Conservation (phyloP, 2,329 filamentous ascomycete genomes). For the Scedosporium dehoogii region DNA sequence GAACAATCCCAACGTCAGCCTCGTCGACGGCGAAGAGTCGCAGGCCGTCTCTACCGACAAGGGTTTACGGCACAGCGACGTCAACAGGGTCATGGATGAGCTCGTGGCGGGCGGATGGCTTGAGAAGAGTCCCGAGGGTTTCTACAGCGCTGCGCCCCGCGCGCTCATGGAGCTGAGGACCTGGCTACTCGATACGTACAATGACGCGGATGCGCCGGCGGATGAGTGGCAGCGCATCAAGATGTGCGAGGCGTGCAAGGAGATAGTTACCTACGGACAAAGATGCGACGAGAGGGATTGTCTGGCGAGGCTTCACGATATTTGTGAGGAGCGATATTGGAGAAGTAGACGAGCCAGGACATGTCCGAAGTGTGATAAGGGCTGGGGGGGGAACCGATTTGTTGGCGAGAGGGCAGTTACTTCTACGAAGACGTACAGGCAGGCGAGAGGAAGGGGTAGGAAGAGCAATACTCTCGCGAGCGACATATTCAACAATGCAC, state of each 20-base stretch:
- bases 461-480: constrained; percentile 5
- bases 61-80: constrained; percentile 66
- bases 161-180: constrained; percentile 74
- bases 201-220: constrained; percentile 55
- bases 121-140: constrained; percentile 59
- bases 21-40: constrained; percentile 21
- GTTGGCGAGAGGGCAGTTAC: constrained; percentile 50
- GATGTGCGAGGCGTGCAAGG: constrained; percentile 77
- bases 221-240: constrained; percentile 68
- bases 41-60: constrained; percentile 30
- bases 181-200: constrained; percentile 86
- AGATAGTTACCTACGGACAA: constrained; percentile 78
- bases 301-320: constrained; percentile 61
- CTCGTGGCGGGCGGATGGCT: constrained; percentile 80
- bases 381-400: constrained; percentile 39
- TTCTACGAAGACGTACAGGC: constrained; percentile 37
- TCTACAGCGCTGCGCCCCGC: constrained; percentile 67
- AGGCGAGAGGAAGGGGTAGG: constrained; percentile 19
- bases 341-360: constrained; percentile 48
- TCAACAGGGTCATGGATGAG: constrained; percentile 58
- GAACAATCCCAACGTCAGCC: constrained; percentile 19
- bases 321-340: constrained; percentile 67
- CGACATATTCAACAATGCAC: constrained; percentile 6
- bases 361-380: constrained; percentile 52
- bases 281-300: constrained; percentile 64